Conservation (phyloP, 2,329 filamentous ascomycete genomes). For the Phoma sp. region DNA sequence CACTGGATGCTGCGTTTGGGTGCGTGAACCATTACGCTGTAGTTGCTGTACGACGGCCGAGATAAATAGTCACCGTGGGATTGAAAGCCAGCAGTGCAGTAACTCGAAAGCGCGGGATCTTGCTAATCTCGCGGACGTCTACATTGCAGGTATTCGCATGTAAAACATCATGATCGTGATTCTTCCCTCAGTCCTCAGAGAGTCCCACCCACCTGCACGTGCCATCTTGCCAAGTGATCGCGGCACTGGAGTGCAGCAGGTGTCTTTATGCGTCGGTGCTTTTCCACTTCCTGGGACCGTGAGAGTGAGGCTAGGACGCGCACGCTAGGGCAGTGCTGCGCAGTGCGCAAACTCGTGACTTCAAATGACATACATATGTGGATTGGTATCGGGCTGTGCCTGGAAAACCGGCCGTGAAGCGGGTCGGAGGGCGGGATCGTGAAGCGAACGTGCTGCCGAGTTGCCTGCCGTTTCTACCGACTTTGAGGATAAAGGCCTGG, state of each 20-base stretch:
- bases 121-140: conserved; percentile 10
- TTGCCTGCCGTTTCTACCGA: conserved; percentile 14
- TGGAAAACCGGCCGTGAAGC: neutral
- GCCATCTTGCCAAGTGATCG: conserved; percentile 13
- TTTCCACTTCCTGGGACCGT: neutral
- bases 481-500: conserved; percentile 12
- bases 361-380: conserved; percentile 13
- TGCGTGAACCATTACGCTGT: conserved; percentile 6
- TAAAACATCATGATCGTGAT: conserved; percentile 6
- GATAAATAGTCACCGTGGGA: neutral
- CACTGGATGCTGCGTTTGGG: conserved; percentile 1
- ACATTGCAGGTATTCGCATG: conserved; percentile 4
- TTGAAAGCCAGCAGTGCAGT: neutral
- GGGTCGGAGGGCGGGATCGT: conserved; percentile 12
- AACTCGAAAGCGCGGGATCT: neutral
- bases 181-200: conserved; percentile 4
- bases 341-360: neutral
- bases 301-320: conserved; percentile 1
- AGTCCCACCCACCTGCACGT: conserved; percentile 10
- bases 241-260: neutral
- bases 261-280: neutral
- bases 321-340: conserved; percentile 3
- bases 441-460: conserved; percentile 16
- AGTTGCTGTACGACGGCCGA: neutral
- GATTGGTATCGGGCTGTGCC: conserved; percentile 5